Percentiles rank a stretch among this genome's conserved stretches.
Conservation (phyloP, 768 basidiomycete species). For the Pisolithus tinctorius region DNA sequence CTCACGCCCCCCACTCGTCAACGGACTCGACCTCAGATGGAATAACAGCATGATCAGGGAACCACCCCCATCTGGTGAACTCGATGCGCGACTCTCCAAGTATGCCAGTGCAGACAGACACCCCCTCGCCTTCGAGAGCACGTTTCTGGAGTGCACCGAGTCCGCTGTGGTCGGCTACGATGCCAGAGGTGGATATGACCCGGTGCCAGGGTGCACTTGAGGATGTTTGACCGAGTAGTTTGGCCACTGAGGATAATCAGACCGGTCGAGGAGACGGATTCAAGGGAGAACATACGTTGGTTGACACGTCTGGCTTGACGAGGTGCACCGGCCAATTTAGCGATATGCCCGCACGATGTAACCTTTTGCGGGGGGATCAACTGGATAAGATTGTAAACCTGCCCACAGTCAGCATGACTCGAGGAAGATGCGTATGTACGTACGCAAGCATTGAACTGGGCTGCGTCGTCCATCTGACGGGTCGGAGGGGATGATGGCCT, state of each 20-base stretch:
- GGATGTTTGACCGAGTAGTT: slow-evolving; percentile 51
- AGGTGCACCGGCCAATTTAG: slow-evolving; percentile 72
- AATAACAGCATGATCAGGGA: slow-evolving; percentile 32
- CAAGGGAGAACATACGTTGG: slow-evolving; percentile 43
- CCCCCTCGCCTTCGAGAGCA: slow-evolving; percentile 67
- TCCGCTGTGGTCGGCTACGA: slow-evolving; percentile 63
- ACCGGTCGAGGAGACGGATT: background rate
- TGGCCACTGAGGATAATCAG: slow-evolving; percentile 47
- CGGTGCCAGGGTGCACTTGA: slow-evolving; percentile 77
- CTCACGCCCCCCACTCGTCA: slow-evolving; percentile 19
- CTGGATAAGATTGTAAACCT: slow-evolving; percentile 67
- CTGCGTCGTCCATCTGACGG: slow-evolving; percentile 7
- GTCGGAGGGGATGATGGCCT: background rate
- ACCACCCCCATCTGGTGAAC: slow-evolving; percentile 55
- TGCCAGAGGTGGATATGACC: slow-evolving; percentile 59
- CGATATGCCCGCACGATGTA: slow-evolving; percentile 74
- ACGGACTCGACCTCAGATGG: slow-evolving; percentile 8
- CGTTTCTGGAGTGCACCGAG: slow-evolving; percentile 67
- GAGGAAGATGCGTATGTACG: background rate
- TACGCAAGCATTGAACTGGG: slow-evolving; percentile 16
- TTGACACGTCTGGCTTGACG: slow-evolving; percentile 73
- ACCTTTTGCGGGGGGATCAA: slow-evolving; percentile 60
- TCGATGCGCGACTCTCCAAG: slow-evolving; percentile 53
- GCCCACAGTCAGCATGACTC: background rate
- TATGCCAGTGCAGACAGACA: slow-evolving; percentile 51